Percentiles rank a stretch among this genome's conserved stretches.
phyloP scores from a whole-genome alignment of 2,329 filamentous ascomycete genomes.

The Diplodia corticola region DNA sequence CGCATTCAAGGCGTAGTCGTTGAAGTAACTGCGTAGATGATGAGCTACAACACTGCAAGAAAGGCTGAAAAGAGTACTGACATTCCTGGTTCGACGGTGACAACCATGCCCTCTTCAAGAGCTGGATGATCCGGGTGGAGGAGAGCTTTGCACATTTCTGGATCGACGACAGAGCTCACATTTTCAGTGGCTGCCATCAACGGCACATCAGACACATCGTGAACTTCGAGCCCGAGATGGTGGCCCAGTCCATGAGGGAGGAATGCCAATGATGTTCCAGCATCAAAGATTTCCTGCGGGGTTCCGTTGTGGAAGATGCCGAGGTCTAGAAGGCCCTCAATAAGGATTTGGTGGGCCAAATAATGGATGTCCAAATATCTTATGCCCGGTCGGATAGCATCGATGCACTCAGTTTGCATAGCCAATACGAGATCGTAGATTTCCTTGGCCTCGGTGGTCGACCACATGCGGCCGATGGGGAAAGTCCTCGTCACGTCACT shows the following conservation, averaged over 20 bases:
- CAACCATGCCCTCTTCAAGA: conserved; percentile 56
- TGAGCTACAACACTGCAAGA: neutral
- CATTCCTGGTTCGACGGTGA: conserved; percentile 58
- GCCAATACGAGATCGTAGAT: conserved; percentile 76
- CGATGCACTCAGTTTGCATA: conserved; percentile 79
- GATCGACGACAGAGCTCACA: conserved; percentile 38
- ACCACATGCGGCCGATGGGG: conserved; percentile 70
- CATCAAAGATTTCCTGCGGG: conserved; percentile 70
- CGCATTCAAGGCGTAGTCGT: conserved; percentile 75
- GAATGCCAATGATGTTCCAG: conserved; percentile 82
- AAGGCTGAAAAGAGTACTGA: conserved; percentile 25
- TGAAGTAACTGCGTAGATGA: conserved; percentile 73
- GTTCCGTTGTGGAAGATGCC: conserved; percentile 69
- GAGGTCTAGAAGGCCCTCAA: conserved; percentile 67
- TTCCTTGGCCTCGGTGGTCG: conserved; percentile 63
- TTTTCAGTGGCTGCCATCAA: conserved; percentile 23
- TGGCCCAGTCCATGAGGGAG: conserved; percentile 90
- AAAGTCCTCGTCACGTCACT: conserved; percentile 89
- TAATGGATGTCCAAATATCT: conserved; percentile 72
- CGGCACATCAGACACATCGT: conserved; percentile 57
- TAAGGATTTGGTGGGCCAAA: conserved; percentile 70
- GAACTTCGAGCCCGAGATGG: conserved; percentile 89
- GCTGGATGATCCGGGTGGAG: conserved; percentile 36
- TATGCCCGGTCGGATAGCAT: conserved; percentile 66
- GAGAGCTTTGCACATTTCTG: conserved; percentile 34